Conservation (phyloP, 148 eudicot species). For the Rhododendron williamsianum region DNA sequence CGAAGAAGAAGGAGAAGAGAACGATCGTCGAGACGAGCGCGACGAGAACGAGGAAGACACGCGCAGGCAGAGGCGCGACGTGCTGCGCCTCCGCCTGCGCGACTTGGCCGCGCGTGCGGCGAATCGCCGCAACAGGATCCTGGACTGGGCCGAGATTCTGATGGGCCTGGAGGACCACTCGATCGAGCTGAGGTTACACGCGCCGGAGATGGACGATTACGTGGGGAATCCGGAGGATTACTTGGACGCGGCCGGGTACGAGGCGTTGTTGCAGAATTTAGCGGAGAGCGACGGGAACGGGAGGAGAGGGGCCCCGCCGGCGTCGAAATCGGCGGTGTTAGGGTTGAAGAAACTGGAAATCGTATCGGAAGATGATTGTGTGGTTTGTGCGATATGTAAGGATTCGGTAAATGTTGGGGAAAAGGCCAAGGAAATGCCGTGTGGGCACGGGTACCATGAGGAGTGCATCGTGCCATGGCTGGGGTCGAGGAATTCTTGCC, state of each 20-base stretch:
- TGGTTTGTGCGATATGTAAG: slow-evolving; percentile 68
- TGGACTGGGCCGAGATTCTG: slow-evolving; percentile 82
- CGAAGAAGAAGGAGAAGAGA: slow-evolving; percentile 28
- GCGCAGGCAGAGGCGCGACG: slow-evolving; percentile 46
- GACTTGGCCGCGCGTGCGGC: slow-evolving; percentile 53
- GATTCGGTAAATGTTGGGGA: slow-evolving; percentile 61
- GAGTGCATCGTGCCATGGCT: slow-evolving; percentile 88
- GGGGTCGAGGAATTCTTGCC: slow-evolving; percentile 74
- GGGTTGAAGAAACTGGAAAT: slow-evolving; percentile 37
- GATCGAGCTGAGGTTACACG: slow-evolving; percentile 53
- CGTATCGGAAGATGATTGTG: slow-evolving; percentile 19
- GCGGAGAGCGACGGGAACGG: slow-evolving; percentile 64
- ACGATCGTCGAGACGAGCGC: slow-evolving; percentile 12
- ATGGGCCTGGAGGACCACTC: slow-evolving; percentile 88
- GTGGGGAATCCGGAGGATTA: slow-evolving; percentile 80
- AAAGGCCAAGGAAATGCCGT: slow-evolving; percentile 58
- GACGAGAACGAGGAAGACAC: slow-evolving; percentile 27
- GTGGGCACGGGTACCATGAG: slow-evolving; percentile 79
- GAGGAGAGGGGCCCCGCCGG: slow-evolving; percentile 82
- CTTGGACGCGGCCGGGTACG: slow-evolving; percentile 79
- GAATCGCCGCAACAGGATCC: slow-evolving; percentile 49
- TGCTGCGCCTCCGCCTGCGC: slow-evolving; percentile 46
- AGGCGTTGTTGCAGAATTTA: slow-evolving; percentile 64
- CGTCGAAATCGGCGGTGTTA: slow-evolving; percentile 49
- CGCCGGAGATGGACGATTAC: slow-evolving; percentile 43